Evolutionary conservation across 140 eudicot genomes (phyloP), one percentile per base, ranked within the genome.

Genomic region (Cichorium intybus): DNA sequence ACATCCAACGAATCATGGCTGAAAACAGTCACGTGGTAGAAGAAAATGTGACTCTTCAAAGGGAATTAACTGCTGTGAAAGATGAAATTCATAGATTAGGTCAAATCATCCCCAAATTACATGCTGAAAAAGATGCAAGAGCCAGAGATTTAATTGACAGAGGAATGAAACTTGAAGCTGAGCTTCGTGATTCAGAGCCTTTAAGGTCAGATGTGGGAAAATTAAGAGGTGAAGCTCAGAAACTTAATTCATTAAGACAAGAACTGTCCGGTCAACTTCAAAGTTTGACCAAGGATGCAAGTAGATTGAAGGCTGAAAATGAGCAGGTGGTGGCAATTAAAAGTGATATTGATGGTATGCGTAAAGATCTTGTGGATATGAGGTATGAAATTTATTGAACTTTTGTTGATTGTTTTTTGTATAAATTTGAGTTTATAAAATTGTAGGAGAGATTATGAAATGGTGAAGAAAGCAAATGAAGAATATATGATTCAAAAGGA

Each of bases 151-250:
- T 93, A 58, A 62, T 85, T 17, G 93, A 93, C 22, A 84, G 96
- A 47, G 95, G 95, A 33, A 41, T 73, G 87, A 92, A 92, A 77
- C 82, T 93, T 11, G 97, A 93, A 71, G 74, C 85, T 63, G 99
- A 93, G 73, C 90, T 93, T 54, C 87, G 76, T 56, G 80, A 81
- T 5, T 37, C 71, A 1, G 95, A 85, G 74, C 97, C 93, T 35
- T 26, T 88, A 66, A 85, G 81, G 75, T 77, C 37, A 9, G 95
- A 93, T 59, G 86, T 85, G 10, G 64, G 64, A 22, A 93, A 80
- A 43, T 72, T 93, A 43, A 81, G 93, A 70, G 77, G 80, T 45
- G 97, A 93, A 71, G 80, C 81, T 46, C 81, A 85, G 75, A 88
- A 88, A 53, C 17, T 93, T 31, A 84, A 61, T 57, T 55, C 73